Evolutionary conservation across 2,329 filamentous ascomycete species (phyloP), one percentile per base, ranked within the genome.

Genomic region (Emmonsiellopsis sp.): DNA sequence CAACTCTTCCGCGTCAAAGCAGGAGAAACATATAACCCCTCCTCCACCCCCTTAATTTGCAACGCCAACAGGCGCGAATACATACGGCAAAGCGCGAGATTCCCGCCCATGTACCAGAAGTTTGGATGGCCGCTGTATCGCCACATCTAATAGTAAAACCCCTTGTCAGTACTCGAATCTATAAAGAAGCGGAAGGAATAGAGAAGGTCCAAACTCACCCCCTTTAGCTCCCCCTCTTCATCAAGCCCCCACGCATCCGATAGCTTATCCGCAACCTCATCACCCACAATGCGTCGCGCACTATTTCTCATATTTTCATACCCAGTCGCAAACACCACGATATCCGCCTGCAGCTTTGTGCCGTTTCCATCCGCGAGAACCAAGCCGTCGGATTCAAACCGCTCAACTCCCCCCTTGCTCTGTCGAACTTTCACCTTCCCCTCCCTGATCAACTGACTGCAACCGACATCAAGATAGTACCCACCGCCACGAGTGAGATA

Each of bases 301-400:
- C 79, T 79, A 0, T 79, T 82, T 9, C 76, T 73, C 84, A 88
- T 89, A 62, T 85, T 86, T 56, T 83, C 77, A 59, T 85, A 87
- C 3, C 77, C 82, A 0, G 82, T 85, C 0, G 82, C 82, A 42
- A 84, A 73, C 0, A 87, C 75, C 7, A 87, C 77, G 57, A 85
- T 76, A 57, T 86, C 83, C 0, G 82, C 81, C 15, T 79, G 74
- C 0, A 86, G 63, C 58, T 76, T 74, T 15, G 40, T 38, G 0
- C 82, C 82, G 13, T 38, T 31, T 0, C 82, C 82, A 55, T 86
- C 82, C 0, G 72, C 72, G 3, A 84, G 73, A 1, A 70, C 64
- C 0, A 79, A 57, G 1, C 73, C 76, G 0, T 70, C 61, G 0
- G 75, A 69, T 0, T 77, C 71, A 2, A 86, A 75, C 20, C 73